phyloP scores from a whole-genome alignment of 2,329 filamentous ascomycete genomes.

The Arthrobotrys sinensis region DNA sequence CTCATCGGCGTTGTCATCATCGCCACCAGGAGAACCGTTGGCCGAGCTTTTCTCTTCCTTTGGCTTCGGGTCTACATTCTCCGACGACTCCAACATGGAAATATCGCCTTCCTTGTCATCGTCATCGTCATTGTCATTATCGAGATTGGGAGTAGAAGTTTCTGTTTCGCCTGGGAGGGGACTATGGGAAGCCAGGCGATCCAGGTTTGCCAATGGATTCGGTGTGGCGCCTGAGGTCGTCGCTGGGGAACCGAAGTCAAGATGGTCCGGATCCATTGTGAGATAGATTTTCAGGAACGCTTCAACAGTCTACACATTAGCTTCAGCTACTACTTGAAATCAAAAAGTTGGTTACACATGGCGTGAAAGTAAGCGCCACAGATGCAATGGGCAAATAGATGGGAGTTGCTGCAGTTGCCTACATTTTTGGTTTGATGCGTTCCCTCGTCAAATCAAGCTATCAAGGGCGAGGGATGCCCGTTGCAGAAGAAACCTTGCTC shows the following conservation, averaged over 20 bases:
- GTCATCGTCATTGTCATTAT: slow-evolving; percentile 60
- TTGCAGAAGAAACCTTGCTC: slow-evolving; percentile 1
- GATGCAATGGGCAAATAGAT: neutral
- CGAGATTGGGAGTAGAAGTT: slow-evolving; percentile 57
- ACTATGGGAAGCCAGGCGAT: slow-evolving; percentile 55
- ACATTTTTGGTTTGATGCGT: slow-evolving; percentile 18
- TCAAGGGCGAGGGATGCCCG: slow-evolving; percentile 31
- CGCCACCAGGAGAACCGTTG: slow-evolving; percentile 54
- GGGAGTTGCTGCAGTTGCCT: neutral
- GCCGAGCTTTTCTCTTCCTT: slow-evolving; percentile 49
- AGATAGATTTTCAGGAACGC: neutral
- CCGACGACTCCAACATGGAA: slow-evolving; percentile 62
- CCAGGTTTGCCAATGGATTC: slow-evolving; percentile 53
- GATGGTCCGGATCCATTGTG: slow-evolving; percentile 53
- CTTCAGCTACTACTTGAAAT: neutral
- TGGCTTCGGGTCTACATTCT: slow-evolving; percentile 61
- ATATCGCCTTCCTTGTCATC: slow-evolving; percentile 63
- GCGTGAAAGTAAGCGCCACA: neutral
- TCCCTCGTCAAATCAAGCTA: slow-evolving; percentile 33
- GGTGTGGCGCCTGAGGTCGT: slow-evolving; percentile 57
- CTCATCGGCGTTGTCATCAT: slow-evolving; percentile 58
- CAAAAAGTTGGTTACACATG: neutral
- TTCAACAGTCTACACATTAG: slow-evolving; percentile 14
- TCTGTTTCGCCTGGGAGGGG: slow-evolving; percentile 60
- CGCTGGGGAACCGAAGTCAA: slow-evolving; percentile 54